Base-by-base conservation (phyloP, 2,329 filamentous ascomycete species). In the Botrytis hyacinthi region DNA sequence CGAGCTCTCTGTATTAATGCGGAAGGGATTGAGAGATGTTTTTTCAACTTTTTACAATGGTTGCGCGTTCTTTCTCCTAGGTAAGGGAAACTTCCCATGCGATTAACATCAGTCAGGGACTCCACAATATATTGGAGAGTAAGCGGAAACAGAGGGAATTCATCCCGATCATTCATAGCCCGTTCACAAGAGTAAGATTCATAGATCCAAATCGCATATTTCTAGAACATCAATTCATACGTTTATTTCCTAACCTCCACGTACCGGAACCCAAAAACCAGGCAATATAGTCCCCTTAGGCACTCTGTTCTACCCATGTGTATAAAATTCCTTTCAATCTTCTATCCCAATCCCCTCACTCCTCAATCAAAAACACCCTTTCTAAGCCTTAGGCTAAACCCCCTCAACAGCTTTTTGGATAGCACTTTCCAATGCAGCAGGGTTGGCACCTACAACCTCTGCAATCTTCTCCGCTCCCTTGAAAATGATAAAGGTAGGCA, bases 401-500 rank as follows among this genome's bases (percentile, higher is more conserved):
- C 4, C 63, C 22, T 8, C 71, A 7, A 59, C 2, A 32, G 73
- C 74, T 22, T 63, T 71, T 42, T 73, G 59, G 73, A 81, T 80
- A 71, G 78, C 80, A n/a, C 70, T 73, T 83, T 88, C 83, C 74
- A 97, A 84, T n/a, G 87, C 90, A 67, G 83, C 82, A n/a, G 91
- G 91, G 84, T 94, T 94, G 79, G 94, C 94, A 76, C 95, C 95
- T 42, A 96, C 89, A 74, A 97, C 84, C 84, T 93, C 91, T 61
- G 84, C 86, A 51, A 90, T 83, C 86, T 93, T 92, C 82, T 93
- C 82, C 77, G 92, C 94, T 78, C 91, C 83, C 87, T 94, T 93
- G 89, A 94, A 97, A 80, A 97, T 83, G 73, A 92, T 80, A 85
- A 98, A 97, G 42, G 94, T 97, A 73, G 95, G 95, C 94, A 98